These are phyloP conservation scores for Trifolium dubium DNA, from an alignment of 306 rosid genomes.

Conservation along the genomic window DNA sequence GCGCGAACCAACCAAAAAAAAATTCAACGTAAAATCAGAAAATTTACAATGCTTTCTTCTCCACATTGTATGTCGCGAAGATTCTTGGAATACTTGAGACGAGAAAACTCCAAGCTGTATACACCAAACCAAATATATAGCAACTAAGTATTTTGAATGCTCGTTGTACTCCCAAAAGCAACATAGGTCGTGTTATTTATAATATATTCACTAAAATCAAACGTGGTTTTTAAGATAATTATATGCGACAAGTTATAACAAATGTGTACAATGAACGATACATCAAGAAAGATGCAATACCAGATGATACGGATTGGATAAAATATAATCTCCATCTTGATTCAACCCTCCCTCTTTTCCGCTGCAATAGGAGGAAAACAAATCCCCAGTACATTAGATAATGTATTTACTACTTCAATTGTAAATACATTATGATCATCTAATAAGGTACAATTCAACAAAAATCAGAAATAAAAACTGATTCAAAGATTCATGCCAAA, in stretches of 20 bases:
- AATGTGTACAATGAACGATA: conserved; percentile 25
- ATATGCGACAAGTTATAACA: conserved; percentile 23
- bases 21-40: conserved; percentile 38
- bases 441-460: not conserved
- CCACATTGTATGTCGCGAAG: conserved; percentile 85
- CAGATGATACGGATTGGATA: conserved; percentile 96
- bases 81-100: conserved; percentile 97
- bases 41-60: conserved; percentile 82
- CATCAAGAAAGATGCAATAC: conserved; percentile 50
- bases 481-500: no score
- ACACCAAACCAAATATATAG: conserved; percentile 47
- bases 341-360: conserved; percentile 83
- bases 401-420: conserved; percentile 32
- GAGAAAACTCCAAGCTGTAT: conserved; percentile 98
- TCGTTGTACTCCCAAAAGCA: conserved; percentile 14
- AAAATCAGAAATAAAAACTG: no score
- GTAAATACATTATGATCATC: not conserved
- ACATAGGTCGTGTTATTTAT: not conserved
- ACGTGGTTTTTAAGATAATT: conserved; percentile 2
- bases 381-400: conserved; percentile 20
- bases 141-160: conserved; percentile 47
- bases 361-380: conserved; percentile 52
- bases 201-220: not conserved
- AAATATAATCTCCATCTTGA: conserved; percentile 84
- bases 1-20: conserved; percentile 14